These are phyloP conservation scores for Globisporangium okanoganense DNA, from an alignment of 352 stramenopile genomes.

Conservation along the genomic window DNA sequence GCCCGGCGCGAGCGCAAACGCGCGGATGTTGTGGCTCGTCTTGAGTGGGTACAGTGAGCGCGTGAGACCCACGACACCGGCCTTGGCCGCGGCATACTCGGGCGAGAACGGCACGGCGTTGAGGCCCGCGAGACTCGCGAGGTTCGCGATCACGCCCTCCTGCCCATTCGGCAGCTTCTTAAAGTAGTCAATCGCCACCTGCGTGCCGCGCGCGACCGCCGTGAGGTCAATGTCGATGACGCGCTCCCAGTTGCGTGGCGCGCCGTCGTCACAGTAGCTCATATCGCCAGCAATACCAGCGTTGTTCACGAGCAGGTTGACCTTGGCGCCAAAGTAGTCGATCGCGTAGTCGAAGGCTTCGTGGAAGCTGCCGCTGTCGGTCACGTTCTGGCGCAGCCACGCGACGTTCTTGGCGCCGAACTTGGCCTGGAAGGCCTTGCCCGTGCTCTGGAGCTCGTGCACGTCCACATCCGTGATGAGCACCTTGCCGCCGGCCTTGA, in stretches of 20 bases:
- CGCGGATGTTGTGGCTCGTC: conserved; percentile 65
- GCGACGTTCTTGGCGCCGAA: conserved; percentile 50
- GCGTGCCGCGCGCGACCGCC: conserved; percentile 63
- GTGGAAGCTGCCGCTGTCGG: conserved; percentile 58
- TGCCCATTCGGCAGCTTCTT: conserved; percentile 54
- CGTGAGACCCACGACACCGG: conserved; percentile 71
- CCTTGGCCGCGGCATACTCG: conserved; percentile 72
- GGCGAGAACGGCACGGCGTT: conserved; percentile 48
- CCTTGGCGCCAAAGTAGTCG: conserved; percentile 49
- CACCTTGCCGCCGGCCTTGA: conserved; percentile 44
- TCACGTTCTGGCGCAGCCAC: conserved; percentile 72
- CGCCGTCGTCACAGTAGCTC: conserved; percentile 42
- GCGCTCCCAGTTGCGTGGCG: conserved; percentile 42
- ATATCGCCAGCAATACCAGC: conserved; percentile 63
- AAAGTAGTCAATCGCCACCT: conserved; percentile 57
- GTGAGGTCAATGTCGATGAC: conserved; percentile 75
- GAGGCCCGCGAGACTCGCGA: conserved; percentile 60
- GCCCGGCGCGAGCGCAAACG: conserved; percentile 59
- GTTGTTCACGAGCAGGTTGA: conserved; percentile 83
- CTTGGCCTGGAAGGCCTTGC: conserved; percentile 48
- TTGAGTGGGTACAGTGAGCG: conserved; percentile 57
- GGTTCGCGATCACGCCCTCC: conserved; percentile 69
- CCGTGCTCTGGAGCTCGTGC: conserved; percentile 49
- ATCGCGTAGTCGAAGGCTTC: conserved; percentile 51
- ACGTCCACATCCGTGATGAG: conserved; percentile 80